These are phyloP conservation scores for Sugiyamaella qingdaonensis DNA, from an alignment of 805 yeast genomes.

Conservation along the genomic window DNA sequence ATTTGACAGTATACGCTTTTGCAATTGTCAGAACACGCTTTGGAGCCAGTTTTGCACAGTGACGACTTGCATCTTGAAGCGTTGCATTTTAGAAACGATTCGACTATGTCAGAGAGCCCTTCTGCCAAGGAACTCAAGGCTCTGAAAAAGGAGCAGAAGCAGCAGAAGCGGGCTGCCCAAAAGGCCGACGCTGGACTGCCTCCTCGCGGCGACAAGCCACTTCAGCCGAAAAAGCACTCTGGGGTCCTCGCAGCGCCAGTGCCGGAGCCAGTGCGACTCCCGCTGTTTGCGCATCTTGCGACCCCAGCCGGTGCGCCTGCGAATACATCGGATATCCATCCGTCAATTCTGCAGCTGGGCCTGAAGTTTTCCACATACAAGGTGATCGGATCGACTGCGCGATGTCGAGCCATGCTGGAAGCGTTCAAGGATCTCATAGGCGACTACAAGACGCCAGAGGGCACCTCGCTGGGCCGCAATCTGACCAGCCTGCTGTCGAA, in stretches of 20 bases:
- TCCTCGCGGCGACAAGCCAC: conserved; percentile 18
- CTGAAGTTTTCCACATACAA: conserved; percentile 77
- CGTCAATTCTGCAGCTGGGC: conserved; percentile 72
- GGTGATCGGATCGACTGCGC: conserved; percentile 82
- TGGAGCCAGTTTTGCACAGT: background rate
- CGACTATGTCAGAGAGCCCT: background rate
- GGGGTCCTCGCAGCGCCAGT: conserved; percentile 6
- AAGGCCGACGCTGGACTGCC: conserved; percentile 55
- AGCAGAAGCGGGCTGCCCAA: conserved; percentile 86
- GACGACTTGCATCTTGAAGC: background rate
- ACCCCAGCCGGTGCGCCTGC: conserved; percentile 41
- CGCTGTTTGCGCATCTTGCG: conserved; percentile 38
- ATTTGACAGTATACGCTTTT: background rate
- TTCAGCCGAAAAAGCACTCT: conserved; percentile 4
- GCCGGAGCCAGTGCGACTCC: conserved; percentile 21
- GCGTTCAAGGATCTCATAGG: conserved; percentile 76
- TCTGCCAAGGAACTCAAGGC: conserved; percentile 71
- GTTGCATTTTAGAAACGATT: background rate
- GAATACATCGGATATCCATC: conserved; percentile 59
- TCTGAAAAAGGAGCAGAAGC: conserved; percentile 81
- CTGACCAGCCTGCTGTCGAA: conserved; percentile 81
- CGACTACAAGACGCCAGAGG: conserved; percentile 81
- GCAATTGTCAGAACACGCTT: background rate
- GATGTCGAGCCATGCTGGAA: conserved; percentile 79
- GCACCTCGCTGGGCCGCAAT: conserved; percentile 81